Evolutionary conservation across 805 yeast genomes (phyloP), one percentile per base, ranked within the genome.

Genomic region (Hanseniaspora vineae): DNA sequence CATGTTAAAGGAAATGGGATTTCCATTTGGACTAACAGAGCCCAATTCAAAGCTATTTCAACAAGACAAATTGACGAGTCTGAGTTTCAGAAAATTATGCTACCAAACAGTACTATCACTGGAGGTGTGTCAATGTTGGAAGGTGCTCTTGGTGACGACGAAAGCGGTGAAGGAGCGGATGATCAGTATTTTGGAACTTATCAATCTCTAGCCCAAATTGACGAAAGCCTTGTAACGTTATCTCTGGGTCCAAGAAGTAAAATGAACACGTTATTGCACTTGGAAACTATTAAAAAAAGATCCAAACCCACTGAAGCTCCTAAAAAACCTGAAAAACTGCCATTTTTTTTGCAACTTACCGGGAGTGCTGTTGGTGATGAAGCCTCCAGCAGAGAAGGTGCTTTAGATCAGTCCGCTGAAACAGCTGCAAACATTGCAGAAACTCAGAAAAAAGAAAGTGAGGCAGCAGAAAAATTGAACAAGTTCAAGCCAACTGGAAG

Each of bases 1-100:
- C 97, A 92, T 65, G 96, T 88, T 17, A 72, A 78, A 19, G 95
- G 92, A 11, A 82, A 84, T 51, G 98, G 98, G 31, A 80, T 92
- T 50, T 78, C 84, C 46, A 68, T 94, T 49, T 92, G 99, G 99
- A 83, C 95, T 6, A 87, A 89, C 62, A 74, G 81, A 57, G 79
- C 96, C 0, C 95, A 87, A 65, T 88, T 89, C 64, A 74, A 69
- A 52, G 79, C 86, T 0, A 72, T 86, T 15, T 78, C 90, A 0
- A 78, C 88, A 0, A 77, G 89, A 55, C 84, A 78, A 49, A 71
- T 90, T 29, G 81, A 81, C 44, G 92, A 83, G 54, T 78, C 76
- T 12, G 92, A 84, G 19, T 89, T 87, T 55, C 66, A 77, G 2
- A 59, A 66, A 33, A 71, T 80, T 2, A 64, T 75, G 15, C 66